A percentile compares a stretch with the other conserved stretches of the same genome.
These are phyloP conservation scores for Saccharomycodes ludwigii DNA, from an alignment of 805 yeast species.

Conservation along the genomic window DNA sequence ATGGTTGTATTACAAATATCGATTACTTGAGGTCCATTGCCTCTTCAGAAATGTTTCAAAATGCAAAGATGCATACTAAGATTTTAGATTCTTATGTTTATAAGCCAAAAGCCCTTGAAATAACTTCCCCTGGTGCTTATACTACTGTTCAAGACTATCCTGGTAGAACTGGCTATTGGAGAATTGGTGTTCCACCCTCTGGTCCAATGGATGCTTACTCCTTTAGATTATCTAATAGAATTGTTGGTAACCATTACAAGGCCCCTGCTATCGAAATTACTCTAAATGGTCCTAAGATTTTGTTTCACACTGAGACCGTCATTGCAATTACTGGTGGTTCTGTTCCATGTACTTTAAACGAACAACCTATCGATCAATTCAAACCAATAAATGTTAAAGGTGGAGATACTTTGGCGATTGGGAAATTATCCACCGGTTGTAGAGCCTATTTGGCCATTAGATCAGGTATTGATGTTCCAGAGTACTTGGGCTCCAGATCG, in stretches of 20 bases:
- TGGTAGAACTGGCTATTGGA: slow-evolving; percentile 62
- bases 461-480: slow-evolving; percentile 90
- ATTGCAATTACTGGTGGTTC: slow-evolving; percentile 84
- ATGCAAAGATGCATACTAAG: slow-evolving; percentile 78
- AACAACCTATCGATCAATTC: slow-evolving; percentile 45
- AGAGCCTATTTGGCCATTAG: slow-evolving; percentile 82
- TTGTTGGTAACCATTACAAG: slow-evolving; percentile 72
- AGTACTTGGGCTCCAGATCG: slow-evolving; percentile 90
- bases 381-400: slow-evolving; percentile 55
- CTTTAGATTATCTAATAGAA: slow-evolving; percentile 77
- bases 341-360: slow-evolving; percentile 56
- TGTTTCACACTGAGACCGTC: slow-evolving; percentile 71
- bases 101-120: slow-evolving; percentile 74
- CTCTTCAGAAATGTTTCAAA: slow-evolving; percentile 69
- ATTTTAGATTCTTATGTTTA: slow-evolving; percentile 74
- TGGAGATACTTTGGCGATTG: slow-evolving; percentile 72
- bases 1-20: slow-evolving; percentile 81
- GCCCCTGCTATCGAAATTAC: slow-evolving; percentile 92
- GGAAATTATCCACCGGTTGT: slow-evolving; percentile 74
- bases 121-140: slow-evolving; percentile 82
- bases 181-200: slow-evolving; percentile 89
- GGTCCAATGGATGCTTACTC: slow-evolving; percentile 97
- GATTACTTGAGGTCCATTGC: slow-evolving; percentile 85
- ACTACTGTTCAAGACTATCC: slow-evolving; percentile 96
- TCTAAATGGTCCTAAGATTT: slow-evolving; percentile 70